phyloP scores from a whole-genome alignment of 257 asterid species.

The Anisodus acutangulus region DNA sequence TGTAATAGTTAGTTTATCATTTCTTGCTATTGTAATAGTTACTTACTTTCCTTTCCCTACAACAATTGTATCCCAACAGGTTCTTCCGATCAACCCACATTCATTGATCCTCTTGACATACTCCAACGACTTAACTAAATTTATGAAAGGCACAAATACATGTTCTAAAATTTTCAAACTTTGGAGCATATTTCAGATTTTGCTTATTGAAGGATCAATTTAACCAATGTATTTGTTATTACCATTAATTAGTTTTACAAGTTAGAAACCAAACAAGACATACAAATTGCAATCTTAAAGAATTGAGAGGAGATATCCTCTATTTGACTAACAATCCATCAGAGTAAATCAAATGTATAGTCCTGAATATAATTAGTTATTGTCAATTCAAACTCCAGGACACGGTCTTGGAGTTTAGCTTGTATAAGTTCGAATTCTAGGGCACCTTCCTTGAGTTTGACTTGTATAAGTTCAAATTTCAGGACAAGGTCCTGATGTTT shows the following conservation, averaged over 20 bases:
- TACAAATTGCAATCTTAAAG: neutral
- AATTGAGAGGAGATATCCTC: neutral
- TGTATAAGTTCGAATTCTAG: neutral
- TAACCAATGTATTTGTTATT: neutral
- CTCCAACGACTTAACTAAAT: neutral
- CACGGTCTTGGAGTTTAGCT: neutral
- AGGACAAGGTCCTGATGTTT: neutral
- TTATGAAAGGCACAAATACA: neutral
- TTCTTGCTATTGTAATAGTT: too few species aligned
- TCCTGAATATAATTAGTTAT: neutral
- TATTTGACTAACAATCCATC: neutral
- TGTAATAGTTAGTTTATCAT: too few species aligned
- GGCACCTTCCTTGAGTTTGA: neutral
- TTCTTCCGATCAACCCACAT: neutral
- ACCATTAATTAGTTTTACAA: neutral
- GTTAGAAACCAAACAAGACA: neutral
- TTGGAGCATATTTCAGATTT: neutral
- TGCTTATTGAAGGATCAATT: neutral
- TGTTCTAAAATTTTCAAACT: conserved; percentile 2
- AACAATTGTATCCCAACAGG: too few species aligned
- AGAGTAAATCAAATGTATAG: neutral
- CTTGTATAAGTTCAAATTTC: neutral
- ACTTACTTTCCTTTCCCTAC: too few species aligned
- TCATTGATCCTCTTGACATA: neutral
- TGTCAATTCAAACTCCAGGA: neutral